Evolutionary conservation across 768 basidiomycete species (phyloP).

Genomic region (Tricholoma hemisulphureum): DNA sequence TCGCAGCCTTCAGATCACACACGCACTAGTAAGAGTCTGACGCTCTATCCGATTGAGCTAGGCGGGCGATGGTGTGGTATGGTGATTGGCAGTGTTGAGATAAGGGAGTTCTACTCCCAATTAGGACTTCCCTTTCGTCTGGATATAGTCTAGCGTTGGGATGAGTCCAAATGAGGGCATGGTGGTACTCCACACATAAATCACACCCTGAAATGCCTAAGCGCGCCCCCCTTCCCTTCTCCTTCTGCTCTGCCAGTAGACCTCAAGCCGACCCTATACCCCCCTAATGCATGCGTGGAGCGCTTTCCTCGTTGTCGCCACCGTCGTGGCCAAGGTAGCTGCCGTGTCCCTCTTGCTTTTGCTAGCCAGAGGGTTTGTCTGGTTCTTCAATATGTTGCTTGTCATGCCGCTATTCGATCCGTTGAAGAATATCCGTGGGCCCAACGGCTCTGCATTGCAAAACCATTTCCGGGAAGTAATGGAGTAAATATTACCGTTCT

Average conservation of each 20-base stretch:
- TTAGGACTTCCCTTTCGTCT: too few species aligned
- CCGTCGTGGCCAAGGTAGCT: conserved; percentile 24
- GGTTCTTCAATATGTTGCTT: conserved; percentile 44
- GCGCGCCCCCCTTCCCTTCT: neutral
- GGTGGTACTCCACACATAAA: too few species aligned
- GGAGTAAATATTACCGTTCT: conserved; percentile 36
- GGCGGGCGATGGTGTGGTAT: conserved; percentile 37
- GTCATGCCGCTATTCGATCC: conserved; percentile 49
- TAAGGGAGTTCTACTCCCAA: too few species aligned
- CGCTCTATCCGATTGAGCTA: conserved; percentile 67
- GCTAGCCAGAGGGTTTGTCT: conserved; percentile 34
- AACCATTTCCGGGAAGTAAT: conserved; percentile 45
- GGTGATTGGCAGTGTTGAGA: too few species aligned
- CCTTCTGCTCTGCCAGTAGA: too few species aligned
- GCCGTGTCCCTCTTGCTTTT: conserved; percentile 30
- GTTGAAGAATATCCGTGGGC: conserved; percentile 47
- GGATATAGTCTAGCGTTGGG: too few species aligned
- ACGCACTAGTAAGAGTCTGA: conserved; percentile 45
- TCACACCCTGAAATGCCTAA: too few species aligned
- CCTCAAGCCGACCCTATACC: neutral
- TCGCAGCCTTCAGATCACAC: conserved; percentile 82
- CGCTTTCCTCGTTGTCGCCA: conserved; percentile 8
- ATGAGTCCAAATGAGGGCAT: too few species aligned
- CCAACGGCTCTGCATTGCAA: conserved; percentile 39
- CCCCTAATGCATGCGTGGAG: conserved; percentile 7